A percentile compares a stretch with the other conserved stretches of the same genome.
These are phyloP conservation scores for Populus alba DNA, from an alignment of 345 rosid species.

Conservation along the genomic window DNA sequence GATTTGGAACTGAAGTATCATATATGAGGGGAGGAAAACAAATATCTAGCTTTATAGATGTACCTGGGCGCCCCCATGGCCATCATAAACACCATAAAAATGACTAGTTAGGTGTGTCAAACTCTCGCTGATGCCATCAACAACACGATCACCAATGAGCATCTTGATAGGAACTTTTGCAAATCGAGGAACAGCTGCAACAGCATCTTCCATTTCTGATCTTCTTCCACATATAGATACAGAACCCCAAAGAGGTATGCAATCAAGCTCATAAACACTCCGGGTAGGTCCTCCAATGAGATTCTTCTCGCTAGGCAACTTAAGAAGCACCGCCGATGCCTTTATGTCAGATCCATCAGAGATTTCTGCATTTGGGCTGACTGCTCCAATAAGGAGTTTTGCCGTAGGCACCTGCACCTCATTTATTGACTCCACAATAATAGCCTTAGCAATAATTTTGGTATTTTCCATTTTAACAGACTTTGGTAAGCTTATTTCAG, in stretches of 20 bases:
- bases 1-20: constrained; percentile 1
- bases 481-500: constrained; percentile 52
- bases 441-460: constrained; percentile 56
- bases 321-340: constrained; percentile 61
- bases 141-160: constrained; percentile 18
- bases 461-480: constrained; percentile 42
- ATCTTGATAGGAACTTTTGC: constrained; percentile 25
- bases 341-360: constrained; percentile 36
- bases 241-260: constrained; percentile 29
- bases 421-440: constrained; percentile 56
- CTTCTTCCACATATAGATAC: constrained; percentile 26
- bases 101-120: constrained; percentile 24
- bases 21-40: not conserved
- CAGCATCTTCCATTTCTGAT: constrained; percentile 31
- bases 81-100: constrained; percentile 34
- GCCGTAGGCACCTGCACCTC: constrained; percentile 61
- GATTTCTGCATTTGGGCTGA: constrained; percentile 41
- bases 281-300: constrained; percentile 19
- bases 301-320: constrained; percentile 54
- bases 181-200: constrained; percentile 26
- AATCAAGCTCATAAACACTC: constrained; percentile 23
- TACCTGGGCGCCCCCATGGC: constrained; percentile 35
- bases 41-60: constrained; percentile 4
- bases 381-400: constrained; percentile 52
- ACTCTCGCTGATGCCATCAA: constrained; percentile 16